phyloP scores from a whole-genome alignment of 2,329 filamentous ascomycete species.

The Sclerotinia nivalis region DNA sequence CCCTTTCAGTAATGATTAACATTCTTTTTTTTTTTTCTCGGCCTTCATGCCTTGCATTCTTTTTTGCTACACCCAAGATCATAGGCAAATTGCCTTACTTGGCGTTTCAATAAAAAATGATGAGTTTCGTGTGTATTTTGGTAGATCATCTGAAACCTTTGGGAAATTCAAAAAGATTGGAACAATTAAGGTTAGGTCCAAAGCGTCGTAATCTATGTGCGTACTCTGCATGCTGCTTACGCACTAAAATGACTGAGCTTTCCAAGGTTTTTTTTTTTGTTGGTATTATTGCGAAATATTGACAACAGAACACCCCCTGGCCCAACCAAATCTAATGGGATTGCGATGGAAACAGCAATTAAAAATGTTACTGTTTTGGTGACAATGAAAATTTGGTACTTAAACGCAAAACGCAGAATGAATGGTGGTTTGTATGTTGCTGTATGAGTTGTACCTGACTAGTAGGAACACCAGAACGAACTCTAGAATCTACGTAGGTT shows the following conservation, averaged over 20 bases:
- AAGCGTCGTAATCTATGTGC: constrained; percentile 8
- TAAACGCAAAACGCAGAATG: not conserved
- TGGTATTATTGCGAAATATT: not conserved
- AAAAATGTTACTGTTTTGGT: not conserved
- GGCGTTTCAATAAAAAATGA: not conserved
- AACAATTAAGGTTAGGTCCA: not conserved
- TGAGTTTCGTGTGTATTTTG: not conserved
- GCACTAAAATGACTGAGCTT: not conserved
- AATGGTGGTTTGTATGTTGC: no score
- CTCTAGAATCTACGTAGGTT: not conserved
- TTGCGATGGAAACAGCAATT: not conserved
- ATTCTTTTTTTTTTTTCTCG: not conserved
- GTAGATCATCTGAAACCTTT: not conserved
- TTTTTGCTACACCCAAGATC: not conserved
- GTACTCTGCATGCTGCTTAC: not conserved
- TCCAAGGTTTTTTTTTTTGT: not conserved
- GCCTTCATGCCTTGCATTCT: constrained; percentile 1
- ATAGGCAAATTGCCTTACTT: not conserved
- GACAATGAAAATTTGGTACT: not conserved
- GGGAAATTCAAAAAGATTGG: not conserved
- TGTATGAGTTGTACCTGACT: not conserved
- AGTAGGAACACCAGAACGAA: not conserved
- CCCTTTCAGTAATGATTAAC: not conserved
- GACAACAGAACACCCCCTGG: not conserved
- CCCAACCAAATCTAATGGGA: not conserved